Percentiles rank a stretch among this genome's conserved stretches.
These are phyloP conservation scores for Malus hybrid DNA, from an alignment of 331 rosid genomes.

Conservation along the genomic window DNA sequence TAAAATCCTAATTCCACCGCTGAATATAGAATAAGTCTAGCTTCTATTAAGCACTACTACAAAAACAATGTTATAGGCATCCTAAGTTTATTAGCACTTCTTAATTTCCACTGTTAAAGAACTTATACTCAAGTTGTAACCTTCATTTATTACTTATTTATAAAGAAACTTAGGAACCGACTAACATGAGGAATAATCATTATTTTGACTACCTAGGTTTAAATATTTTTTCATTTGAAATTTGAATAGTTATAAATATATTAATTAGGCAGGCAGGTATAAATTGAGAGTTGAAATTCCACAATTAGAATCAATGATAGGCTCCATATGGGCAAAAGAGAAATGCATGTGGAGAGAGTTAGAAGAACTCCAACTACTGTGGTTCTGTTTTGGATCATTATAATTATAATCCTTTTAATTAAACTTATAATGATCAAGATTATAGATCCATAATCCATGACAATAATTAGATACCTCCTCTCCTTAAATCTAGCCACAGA, in stretches of 20 bases:
- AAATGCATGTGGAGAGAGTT: not conserved
- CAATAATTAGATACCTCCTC: not conserved
- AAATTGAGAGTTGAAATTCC: no score
- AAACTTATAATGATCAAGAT: not conserved
- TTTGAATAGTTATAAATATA: no score
- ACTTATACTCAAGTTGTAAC: no score
- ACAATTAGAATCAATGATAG: not conserved
- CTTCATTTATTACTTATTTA: not conserved
- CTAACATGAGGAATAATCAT: not conserved
- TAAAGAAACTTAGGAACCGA: not conserved
- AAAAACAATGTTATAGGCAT: no score
- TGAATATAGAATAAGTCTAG: no score
- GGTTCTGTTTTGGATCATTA: not conserved
- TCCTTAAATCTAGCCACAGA: not conserved
- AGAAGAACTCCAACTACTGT: not conserved
- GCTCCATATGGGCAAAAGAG: conserved; percentile 3
- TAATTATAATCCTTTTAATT: not conserved
- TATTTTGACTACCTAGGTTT: not conserved
- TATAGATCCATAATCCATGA: not conserved
- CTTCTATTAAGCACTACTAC: no score
- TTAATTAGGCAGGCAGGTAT: not conserved
- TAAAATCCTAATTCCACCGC: no score
- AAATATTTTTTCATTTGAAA: not conserved
- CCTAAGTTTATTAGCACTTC: no score
- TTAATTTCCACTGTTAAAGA: no score